These are phyloP conservation scores for Boletus pseudopeckii DNA, from an alignment of 768 basidiomycete species.

Conservation along the genomic window DNA sequence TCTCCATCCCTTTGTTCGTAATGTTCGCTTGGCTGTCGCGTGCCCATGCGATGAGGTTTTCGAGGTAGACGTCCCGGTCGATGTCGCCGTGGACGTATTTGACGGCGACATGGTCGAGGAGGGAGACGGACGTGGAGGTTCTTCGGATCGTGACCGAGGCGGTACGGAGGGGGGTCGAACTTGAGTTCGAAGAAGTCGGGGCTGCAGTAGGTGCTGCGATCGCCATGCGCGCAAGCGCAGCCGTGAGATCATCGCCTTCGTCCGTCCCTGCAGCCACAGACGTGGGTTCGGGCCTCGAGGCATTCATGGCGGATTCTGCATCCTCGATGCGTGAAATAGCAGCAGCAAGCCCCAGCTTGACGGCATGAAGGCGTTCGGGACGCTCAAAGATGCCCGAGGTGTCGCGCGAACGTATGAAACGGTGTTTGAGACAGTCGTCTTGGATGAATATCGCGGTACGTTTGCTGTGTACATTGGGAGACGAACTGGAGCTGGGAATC, in stretches of 20 bases:
- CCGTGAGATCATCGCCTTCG: conserved; percentile 46
- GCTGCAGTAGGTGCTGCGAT: conserved; percentile 23
- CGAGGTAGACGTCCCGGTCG: conserved; percentile 62
- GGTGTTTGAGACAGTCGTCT: conserved; percentile 57
- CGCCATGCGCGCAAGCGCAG: conserved; percentile 45
- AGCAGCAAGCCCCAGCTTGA: conserved; percentile 77
- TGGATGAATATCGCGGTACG: conserved; percentile 49
- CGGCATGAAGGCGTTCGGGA: conserved; percentile 83
- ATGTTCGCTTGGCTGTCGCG: conserved; percentile 61
- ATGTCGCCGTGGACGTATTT: conserved; percentile 74
- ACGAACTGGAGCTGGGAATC: neutral
- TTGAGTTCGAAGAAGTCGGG: neutral
- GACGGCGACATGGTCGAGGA: conserved; percentile 60
- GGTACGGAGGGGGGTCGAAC: conserved; percentile 11
- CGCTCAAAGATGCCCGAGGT: conserved; percentile 81
- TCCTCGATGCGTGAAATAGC: conserved; percentile 72
- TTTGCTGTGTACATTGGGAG: neutral
- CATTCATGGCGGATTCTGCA: neutral
- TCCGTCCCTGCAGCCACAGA: conserved; percentile 28
- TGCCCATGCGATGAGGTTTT: conserved; percentile 58
- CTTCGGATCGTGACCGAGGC: conserved; percentile 45
- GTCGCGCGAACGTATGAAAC: neutral
- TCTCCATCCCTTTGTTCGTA: conserved; percentile 62
- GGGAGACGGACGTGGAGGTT: conserved; percentile 51
- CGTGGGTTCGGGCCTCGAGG: neutral